Base-by-base conservation (phyloP, 179 eudicot genomes). In the Dionaea muscipula region DNA sequence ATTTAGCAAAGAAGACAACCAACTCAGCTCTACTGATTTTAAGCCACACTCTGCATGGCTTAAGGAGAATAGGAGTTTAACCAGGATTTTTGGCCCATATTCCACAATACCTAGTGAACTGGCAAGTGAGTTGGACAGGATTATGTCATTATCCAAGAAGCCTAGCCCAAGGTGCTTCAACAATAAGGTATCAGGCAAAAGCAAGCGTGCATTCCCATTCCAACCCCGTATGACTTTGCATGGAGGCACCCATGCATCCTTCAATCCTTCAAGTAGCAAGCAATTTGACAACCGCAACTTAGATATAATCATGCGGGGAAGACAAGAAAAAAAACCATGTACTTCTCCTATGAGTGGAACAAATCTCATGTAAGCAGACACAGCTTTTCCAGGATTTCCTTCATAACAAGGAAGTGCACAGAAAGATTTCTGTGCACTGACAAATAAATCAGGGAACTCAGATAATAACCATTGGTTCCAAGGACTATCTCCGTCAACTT, bases 401-500 rank as follows among this genome's bases (percentile, higher is more conserved):
- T 55, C 62, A 71, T 79, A 93, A 75, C 86, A 93, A 51, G 86
- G 77, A 50, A 88, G 85, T 38, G 76, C 60, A 50, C 86, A 84
- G 73, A 93, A 84, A 4, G 73, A 72, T 59, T 68, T 76, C 78
- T 80, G 81, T 44, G 99, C 83, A 69, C 55, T 56, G 60, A 93
- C 85, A 81, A 87, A 84, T 51, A 93, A 80, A 52, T 51, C 76
- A 58, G 99, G 99, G 64, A 84, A 82, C 60, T 82, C 87, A 38
- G 99, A 81, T 56, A 87, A 57, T 56, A 93, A 74, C 96, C 96
- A 85, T 60, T 93, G 99, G 62, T 93, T 93, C 99, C 99, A 93
- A 18, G 93, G 86, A 69, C 85, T 93, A 73, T 88, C 85, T 48
- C 86, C 96, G 63, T 88, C 96, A 72, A 93, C 96, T 62, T 88